phyloP scores from a whole-genome alignment of 2,329 filamentous ascomycete genomes.

The Penicillium freii region DNA sequence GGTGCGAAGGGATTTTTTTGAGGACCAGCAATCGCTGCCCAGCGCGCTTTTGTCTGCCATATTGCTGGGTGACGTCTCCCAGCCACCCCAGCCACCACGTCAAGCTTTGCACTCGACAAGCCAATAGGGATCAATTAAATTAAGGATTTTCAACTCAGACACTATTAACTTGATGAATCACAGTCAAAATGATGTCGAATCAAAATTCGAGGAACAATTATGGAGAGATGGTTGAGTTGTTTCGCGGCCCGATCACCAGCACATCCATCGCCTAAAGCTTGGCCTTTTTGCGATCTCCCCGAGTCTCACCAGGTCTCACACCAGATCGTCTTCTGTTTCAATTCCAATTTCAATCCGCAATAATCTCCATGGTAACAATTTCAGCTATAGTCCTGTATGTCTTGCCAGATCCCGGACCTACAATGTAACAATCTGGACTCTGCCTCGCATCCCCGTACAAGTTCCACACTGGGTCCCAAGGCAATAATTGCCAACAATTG shows the following conservation, averaged over 20 bases:
- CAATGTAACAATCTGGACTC: background rate
- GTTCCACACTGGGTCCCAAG: background rate
- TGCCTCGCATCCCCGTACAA: background rate
- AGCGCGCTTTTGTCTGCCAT: constrained; percentile 24
- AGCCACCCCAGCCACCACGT: constrained; percentile 28
- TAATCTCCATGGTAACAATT: background rate
- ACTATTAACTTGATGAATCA: constrained; percentile 12
- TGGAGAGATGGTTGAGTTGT: constrained; percentile 12
- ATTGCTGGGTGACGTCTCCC: constrained; percentile 20
- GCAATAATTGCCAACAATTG: constrained; percentile 15
- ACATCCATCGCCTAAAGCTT: constrained; percentile 9
- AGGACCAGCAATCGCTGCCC: constrained; percentile 11
- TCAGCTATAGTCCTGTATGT: background rate
- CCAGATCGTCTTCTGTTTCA: background rate
- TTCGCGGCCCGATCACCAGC: constrained; percentile 5
- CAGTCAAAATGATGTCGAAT: constrained; percentile 4
- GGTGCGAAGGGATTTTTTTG: constrained; percentile 12
- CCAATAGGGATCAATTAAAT: constrained; percentile 23
- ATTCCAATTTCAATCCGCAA: background rate
- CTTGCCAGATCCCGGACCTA: background rate
- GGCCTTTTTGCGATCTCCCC: background rate
- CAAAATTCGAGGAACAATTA: constrained; percentile 5
- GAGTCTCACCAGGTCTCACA: background rate
- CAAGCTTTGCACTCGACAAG: constrained; percentile 5
- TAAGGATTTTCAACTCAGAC: constrained; percentile 15